A percentile compares a stretch with the other conserved stretches of the same genome.
Evolutionary conservation across 2,329 filamentous ascomycete genomes (phyloP).

Genomic region (Diaporthe destruens): DNA sequence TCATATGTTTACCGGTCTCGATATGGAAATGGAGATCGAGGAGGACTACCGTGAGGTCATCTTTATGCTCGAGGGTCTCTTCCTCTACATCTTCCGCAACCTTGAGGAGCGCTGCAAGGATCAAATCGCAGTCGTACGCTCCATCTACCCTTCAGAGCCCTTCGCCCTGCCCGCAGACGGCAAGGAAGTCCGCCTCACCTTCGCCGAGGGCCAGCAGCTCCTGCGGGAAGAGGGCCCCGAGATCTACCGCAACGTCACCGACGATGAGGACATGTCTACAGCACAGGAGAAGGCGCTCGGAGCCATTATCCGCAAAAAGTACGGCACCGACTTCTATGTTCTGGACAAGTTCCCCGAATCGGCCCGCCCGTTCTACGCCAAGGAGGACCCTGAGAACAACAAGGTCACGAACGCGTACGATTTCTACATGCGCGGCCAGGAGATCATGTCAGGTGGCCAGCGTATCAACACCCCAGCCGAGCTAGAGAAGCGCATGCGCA

Average conservation of each 20-base stretch:
- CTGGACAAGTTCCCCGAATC: conserved; percentile 95
- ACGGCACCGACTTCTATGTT: conserved; percentile 95
- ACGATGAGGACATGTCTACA: conserved; percentile 84
- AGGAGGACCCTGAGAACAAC: conserved; percentile 77
- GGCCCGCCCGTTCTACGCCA: conserved; percentile 93
- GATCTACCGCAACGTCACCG: conserved; percentile 75
- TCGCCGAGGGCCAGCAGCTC: conserved; percentile 82
- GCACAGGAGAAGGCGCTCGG: conserved; percentile 92
- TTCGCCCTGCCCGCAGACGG: conserved; percentile 81
- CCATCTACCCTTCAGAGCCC: conserved; percentile 81
- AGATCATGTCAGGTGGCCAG: conserved; percentile 92
- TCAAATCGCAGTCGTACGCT: conserved; percentile 79
- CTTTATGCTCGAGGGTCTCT: conserved; percentile 77
- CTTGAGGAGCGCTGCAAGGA: conserved; percentile 75
- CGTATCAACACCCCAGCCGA: conserved; percentile 85
- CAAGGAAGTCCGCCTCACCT: conserved; percentile 81
- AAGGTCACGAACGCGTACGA: conserved; percentile 78
- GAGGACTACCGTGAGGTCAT: conserved; percentile 83
- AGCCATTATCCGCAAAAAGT: conserved; percentile 86
- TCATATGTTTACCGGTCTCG: conserved; percentile 80
- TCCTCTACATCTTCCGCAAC: conserved; percentile 85
- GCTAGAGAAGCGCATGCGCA: conserved; percentile 82
- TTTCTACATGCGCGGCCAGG: conserved; percentile 92
- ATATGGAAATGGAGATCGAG: conserved; percentile 91
- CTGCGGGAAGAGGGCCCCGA: conserved; percentile 79